Conservation (phyloP, 108 stramenopile species). For the Nannochloropsis gaditana region DNA sequence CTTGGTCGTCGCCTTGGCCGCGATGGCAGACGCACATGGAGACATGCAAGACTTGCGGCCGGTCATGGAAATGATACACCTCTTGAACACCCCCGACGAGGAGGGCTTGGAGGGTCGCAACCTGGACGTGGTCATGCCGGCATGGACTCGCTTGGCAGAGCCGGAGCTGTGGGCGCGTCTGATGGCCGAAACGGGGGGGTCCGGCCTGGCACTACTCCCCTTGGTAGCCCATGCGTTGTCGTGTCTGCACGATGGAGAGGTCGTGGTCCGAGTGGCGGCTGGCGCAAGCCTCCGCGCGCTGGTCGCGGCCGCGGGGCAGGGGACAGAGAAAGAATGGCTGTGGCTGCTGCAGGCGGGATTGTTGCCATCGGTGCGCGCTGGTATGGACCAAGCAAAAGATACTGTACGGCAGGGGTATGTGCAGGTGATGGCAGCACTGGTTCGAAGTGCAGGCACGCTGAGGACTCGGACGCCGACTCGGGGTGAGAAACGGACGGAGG, state of each 20-base stretch:
- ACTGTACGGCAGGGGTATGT: background rate
- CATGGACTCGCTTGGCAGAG: background rate
- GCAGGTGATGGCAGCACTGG: background rate
- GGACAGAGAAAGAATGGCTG: background rate
- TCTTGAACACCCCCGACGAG: background rate
- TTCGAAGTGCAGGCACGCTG: background rate
- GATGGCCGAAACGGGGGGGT: background rate
- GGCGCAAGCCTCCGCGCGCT: background rate
- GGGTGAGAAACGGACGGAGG: background rate
- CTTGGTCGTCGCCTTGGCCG: background rate
- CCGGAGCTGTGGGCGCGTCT: background rate
- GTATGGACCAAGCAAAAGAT: background rate
- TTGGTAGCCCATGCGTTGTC: background rate
- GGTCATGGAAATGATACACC: background rate
- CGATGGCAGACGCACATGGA: background rate
- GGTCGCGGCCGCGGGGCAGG: background rate
- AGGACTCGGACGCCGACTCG: background rate
- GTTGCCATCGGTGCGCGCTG: background rate
- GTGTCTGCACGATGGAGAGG: background rate
- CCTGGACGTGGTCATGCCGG: slow-evolving; percentile 17
- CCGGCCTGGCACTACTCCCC: background rate
- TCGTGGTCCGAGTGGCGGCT: background rate
- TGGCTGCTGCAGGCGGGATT: background rate
- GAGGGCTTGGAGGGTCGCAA: background rate
- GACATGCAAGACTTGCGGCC: background rate